These are phyloP conservation scores for Uromyces viciae-fabae DNA, from an alignment of 1,284 basidiomycete genomes.

Conservation along the genomic window DNA sequence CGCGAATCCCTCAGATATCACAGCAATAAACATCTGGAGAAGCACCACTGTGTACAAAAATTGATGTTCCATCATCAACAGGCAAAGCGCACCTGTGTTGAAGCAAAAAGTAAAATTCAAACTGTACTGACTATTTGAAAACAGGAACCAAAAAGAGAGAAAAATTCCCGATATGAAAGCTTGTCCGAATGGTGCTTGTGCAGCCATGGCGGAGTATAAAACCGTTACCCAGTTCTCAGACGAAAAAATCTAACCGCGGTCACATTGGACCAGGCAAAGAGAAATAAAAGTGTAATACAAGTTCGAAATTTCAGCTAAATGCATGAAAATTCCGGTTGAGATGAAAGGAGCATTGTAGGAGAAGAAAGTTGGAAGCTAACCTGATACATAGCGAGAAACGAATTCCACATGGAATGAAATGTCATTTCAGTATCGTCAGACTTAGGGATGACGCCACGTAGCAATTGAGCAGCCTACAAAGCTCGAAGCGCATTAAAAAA, in stretches of 20 bases:
- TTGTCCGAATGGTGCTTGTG: constrained; percentile 69
- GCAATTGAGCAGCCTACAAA: constrained; percentile 50
- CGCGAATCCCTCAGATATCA: constrained; percentile 90
- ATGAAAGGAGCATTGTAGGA: background rate
- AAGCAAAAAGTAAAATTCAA: constrained; percentile 39
- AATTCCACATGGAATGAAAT: constrained; percentile 83
- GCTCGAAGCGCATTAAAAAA: background rate
- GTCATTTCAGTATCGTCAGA: constrained; percentile 62
- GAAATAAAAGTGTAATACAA: no score
- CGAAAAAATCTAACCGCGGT: constrained; percentile 83
- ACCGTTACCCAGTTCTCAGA: constrained; percentile 91
- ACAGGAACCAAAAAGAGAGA: constrained; percentile 79
- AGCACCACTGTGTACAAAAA: no score
- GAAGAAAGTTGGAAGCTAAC: constrained; percentile 50
- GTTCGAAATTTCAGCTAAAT: no score
- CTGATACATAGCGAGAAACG: constrained; percentile 81
- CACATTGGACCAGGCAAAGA: no score
- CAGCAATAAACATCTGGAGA: constrained; percentile 96
- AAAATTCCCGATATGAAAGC: constrained; percentile 72
- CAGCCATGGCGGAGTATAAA: constrained; percentile 67
- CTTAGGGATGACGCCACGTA: constrained; percentile 71
- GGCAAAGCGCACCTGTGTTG: background rate
- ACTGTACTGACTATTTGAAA: constrained; percentile 74
- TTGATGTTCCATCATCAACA: constrained; percentile 53
- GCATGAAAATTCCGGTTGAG: no score